These are phyloP conservation scores for Phaffia australis DNA, from an alignment of 768 basidiomycete species.

Conservation along the genomic window DNA sequence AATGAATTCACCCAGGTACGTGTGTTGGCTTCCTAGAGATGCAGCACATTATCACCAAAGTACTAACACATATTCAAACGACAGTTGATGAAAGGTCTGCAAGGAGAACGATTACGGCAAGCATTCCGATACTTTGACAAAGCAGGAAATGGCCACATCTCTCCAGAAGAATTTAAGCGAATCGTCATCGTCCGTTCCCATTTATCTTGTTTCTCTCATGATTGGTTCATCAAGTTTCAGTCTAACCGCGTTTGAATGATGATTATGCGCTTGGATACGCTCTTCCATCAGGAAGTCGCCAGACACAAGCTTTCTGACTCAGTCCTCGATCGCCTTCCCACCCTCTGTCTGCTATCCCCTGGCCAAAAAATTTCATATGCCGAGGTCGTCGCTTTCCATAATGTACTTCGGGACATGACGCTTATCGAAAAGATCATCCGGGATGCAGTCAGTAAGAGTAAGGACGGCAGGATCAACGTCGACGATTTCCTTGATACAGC, in stretches of 20 bases:
- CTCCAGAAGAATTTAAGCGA: constrained; percentile 82
- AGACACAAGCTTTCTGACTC: constrained; percentile 94
- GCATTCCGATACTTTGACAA: constrained; percentile 84
- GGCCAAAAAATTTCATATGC: constrained; percentile 89
- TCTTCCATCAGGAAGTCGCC: constrained; percentile 65
- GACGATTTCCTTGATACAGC: constrained; percentile 90
- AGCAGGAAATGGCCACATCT: constrained; percentile 87
- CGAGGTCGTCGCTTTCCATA: constrained; percentile 93
- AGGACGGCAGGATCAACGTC: constrained; percentile 90
- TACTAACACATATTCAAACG: not conserved
- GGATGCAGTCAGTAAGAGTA: constrained; percentile 52
- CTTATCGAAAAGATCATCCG: constrained; percentile 69
- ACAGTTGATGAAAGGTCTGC: constrained; percentile 97
- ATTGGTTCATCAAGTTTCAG: not conserved
- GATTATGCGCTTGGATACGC: not conserved
- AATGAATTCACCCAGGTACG: constrained; percentile 67
- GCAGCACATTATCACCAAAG: not conserved
- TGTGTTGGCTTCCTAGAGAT: not conserved
- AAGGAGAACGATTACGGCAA: constrained; percentile 93
- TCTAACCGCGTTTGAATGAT: constrained; percentile 1
- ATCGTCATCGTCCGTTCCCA: constrained; percentile 68
- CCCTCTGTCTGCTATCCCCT: constrained; percentile 75
- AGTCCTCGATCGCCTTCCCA: constrained; percentile 83
- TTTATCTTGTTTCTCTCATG: not conserved
- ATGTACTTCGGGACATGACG: constrained; percentile 88